Evolutionary conservation across 2,329 filamentous ascomycete species (phyloP), one percentile per base, ranked within the genome.

Genomic region (Epichloe sp.): DNA sequence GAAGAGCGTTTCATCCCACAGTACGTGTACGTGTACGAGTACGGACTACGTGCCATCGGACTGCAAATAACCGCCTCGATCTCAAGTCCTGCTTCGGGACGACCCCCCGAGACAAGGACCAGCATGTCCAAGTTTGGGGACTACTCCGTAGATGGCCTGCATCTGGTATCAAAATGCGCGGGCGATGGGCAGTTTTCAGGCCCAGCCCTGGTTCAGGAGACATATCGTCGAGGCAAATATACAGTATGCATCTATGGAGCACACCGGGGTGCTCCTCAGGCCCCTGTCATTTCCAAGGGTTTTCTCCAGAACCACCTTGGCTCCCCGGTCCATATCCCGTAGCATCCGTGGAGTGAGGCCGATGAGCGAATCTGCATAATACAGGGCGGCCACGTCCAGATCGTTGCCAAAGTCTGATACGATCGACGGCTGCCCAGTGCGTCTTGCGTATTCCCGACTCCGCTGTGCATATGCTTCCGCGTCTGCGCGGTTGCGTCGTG

Each of bases 261-360:
- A 54, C 15, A 10, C 57, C 58, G 3, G 58, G 56, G 31, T 61
- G 59, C 11, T 19, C 10, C 5, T 31, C 14, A 8, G n/a, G 35
- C 35, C 35, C 35, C 26, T 31, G 19, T 41, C 21, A 19, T 41
- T 3, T 0, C 3, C 35, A 14, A 48, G 19, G 11, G 21, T 17
- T 14, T 31, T 17, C 15, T 48, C 37, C 8, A 31, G 23, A 6
- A 48, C 37, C 19, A 12, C n/a, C 15, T n/a, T 48, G 46, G 66
- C 56, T 48, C 56, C 21, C 64, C 64, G 14, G 64, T 65, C 5
- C 56, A 57, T 14, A 68, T 72, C 60, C 67, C 70, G 73, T 1
- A 73, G 57, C 4, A 62, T 60, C 66, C 70, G 71, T 0, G 70
- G 70, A 0, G 65, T 69, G 7, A 71, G 60, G 52, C 71, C 72